phyloP scores from a whole-genome alignment of 257 asterid genomes.

The Anisodus acutangulus region DNA sequence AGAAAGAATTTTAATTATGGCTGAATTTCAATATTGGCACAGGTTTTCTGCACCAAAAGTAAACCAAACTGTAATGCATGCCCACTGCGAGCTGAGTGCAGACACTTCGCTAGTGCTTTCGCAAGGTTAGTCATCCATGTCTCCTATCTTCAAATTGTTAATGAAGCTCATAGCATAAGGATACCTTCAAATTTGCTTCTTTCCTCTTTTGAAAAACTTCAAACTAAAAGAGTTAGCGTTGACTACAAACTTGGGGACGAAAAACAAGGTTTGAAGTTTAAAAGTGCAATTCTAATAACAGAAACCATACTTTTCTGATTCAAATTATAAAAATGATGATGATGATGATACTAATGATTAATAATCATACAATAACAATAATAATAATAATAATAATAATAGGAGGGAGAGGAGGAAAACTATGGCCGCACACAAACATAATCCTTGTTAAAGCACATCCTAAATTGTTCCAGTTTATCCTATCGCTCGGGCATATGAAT shows the following conservation, averaged over 20 bases:
- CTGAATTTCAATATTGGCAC: constrained; percentile 36
- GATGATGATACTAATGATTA: not conserved
- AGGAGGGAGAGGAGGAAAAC: not conserved
- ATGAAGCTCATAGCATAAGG: constrained; percentile 26
- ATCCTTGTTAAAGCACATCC: not conserved
- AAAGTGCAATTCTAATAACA: not conserved
- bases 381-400: not conserved
- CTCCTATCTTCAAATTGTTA: constrained; percentile 31
- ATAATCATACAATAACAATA: not conserved
- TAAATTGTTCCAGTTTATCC: not conserved
- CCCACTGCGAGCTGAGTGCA: constrained; percentile 91
- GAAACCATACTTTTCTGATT: not conserved
- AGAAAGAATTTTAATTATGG: constrained; percentile 21
- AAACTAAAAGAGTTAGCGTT: not conserved
- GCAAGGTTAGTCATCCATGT: constrained; percentile 70
- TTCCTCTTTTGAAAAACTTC: constrained; percentile 5
- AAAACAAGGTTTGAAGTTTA: not conserved
- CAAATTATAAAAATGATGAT: not conserved
- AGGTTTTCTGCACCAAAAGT: constrained; percentile 98
- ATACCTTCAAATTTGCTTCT: constrained; percentile 25
- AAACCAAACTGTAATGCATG: constrained; percentile 96
- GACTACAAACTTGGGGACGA: constrained; percentile 12
- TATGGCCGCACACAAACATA: not conserved
- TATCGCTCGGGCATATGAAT: too few species aligned
- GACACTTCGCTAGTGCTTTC: constrained; percentile 96